Conservation (phyloP, 2,329 filamentous ascomycete species). For the Phaeosphaeria sp. region DNA sequence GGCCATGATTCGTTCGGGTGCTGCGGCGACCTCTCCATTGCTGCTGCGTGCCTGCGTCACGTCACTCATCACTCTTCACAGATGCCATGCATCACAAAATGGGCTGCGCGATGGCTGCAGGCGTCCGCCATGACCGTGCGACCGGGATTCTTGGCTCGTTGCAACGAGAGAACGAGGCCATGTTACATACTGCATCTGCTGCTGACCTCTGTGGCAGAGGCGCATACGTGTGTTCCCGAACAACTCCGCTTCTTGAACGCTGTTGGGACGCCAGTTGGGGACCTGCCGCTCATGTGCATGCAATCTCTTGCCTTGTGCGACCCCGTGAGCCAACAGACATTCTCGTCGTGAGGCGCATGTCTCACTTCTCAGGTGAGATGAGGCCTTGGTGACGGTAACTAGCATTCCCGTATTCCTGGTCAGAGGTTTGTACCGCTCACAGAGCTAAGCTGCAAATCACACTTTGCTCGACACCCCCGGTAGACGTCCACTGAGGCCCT, state of each 20-base stretch:
- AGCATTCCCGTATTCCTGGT: slow-evolving; percentile 33
- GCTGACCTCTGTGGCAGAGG: slow-evolving; percentile 27
- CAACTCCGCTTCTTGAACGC: slow-evolving; percentile 38
- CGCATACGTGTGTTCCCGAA: slow-evolving; percentile 38
- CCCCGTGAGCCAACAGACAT: slow-evolving; percentile 32
- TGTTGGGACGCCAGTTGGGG: slow-evolving; percentile 34
- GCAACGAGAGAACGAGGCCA: slow-evolving; percentile 44
- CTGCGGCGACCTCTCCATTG: background rate
- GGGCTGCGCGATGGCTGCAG: slow-evolving; percentile 29
- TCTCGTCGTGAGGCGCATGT: slow-evolving; percentile 40
- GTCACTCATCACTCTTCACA: slow-evolving; percentile 17
- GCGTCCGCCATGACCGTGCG: slow-evolving; percentile 33
- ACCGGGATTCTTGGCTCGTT: slow-evolving; percentile 39
- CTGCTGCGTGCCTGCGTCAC: slow-evolving; percentile 24
- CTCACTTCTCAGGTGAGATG: slow-evolving; percentile 41
- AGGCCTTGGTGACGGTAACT: slow-evolving; percentile 43
- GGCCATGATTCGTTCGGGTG: slow-evolving; percentile 4
- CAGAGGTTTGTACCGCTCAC: slow-evolving; percentile 43
- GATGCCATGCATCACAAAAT: slow-evolving; percentile 22
- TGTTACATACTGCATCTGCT: slow-evolving; percentile 42
- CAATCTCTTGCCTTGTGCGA: slow-evolving; percentile 41
- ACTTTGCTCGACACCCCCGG: slow-evolving; percentile 46
- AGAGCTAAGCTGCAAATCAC: slow-evolving; percentile 47
- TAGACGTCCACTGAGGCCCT: slow-evolving; percentile 46
- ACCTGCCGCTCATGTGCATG: slow-evolving; percentile 30